Base-by-base conservation (phyloP, 139 green algal species). In the Chlorella sp. region DNA sequence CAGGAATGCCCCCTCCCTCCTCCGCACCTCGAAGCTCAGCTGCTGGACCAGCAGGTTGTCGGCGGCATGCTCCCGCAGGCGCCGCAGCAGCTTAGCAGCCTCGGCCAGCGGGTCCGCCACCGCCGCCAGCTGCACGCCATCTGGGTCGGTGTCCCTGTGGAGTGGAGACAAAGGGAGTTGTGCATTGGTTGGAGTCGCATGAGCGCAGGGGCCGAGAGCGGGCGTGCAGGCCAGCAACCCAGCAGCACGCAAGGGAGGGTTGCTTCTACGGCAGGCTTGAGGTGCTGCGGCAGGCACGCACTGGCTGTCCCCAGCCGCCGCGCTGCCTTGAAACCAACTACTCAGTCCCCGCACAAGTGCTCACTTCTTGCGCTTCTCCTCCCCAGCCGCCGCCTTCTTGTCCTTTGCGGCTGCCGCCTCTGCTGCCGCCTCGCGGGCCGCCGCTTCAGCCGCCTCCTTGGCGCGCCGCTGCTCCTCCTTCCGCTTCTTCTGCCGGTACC, bases 71-170 rank as follows among this genome's bases (percentile, higher is more conserved):
- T 91, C 63, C 70, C 89, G 90, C 75, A 99, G 92, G 76, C 89
- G 84, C 64, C 84, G 84, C 78, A 98, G 89, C 71, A 98, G 92
- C 91, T 97, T 98, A 60, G 86, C 85, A 1, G 97, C 97, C 87
- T 99, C 95, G 2, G 39, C 94, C 63, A 99, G 87, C 0, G 97
- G 97, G 71, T 98, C 92, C 5, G 91, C 70, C 2, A 88, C 92
- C 36, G 88, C 85, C 1, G 93, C 90, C 56, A 99, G 90, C 92
- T 95, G 89, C 57, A 86, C 90, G 44, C 96, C 97, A 41, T 97
- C 88, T 0, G 97, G 96, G 81, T 99, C 97, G 13, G 91, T 85
- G 83, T 99, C 97, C 69, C 63, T 92, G 86, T 23, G 75, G 69
- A 17, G 47, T 23, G 34, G 1, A 70, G 64, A 17, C 25, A 25